These are phyloP conservation scores for Blastomyces emzantsi DNA, from an alignment of 2,329 filamentous ascomycete genomes.

Conservation along the genomic window DNA sequence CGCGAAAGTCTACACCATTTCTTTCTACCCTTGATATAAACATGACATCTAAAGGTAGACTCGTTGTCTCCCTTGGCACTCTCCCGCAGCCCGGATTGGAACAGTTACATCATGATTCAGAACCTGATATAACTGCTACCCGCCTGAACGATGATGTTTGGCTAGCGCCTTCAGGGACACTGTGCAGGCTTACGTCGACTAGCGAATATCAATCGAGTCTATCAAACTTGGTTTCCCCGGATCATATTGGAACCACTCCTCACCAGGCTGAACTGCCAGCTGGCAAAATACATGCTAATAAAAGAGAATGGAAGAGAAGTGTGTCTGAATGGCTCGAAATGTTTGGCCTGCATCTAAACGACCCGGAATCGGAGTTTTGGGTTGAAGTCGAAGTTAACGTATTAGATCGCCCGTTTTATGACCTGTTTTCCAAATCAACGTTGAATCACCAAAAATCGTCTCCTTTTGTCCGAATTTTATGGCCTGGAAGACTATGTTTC, in stretches of 20 bases:
- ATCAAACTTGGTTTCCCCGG: slow-evolving; percentile 19
- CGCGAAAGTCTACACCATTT: slow-evolving; percentile 7
- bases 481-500: slow-evolving; percentile 39
- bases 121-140: slow-evolving; percentile 17
- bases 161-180: slow-evolving; percentile 30
- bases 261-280: neutral
- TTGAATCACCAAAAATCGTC: slow-evolving; percentile 22
- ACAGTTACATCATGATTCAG: slow-evolving; percentile 23
- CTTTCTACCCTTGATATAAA: slow-evolving; percentile 31
- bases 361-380: slow-evolving; percentile 29
- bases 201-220: slow-evolving; percentile 18
- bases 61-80: slow-evolving; percentile 31
- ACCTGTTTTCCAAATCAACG: slow-evolving; percentile 14
- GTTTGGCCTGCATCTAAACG: slow-evolving; percentile 27
- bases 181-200: slow-evolving; percentile 15
- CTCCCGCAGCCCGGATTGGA: slow-evolving; percentile 29
- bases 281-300: slow-evolving; percentile 14
- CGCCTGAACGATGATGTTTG: slow-evolving; percentile 27
- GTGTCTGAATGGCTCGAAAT: slow-evolving; percentile 31
- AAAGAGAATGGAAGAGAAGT: slow-evolving; percentile 29
- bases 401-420: neutral
- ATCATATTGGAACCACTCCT: slow-evolving; percentile 1
- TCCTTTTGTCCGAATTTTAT: slow-evolving; percentile 36
- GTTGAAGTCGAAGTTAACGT: slow-evolving; percentile 33
- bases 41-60: slow-evolving; percentile 28